Evolutionary conservation across 2,329 filamentous ascomycete species (phyloP).

Genomic region (Xylaria sp.): DNA sequence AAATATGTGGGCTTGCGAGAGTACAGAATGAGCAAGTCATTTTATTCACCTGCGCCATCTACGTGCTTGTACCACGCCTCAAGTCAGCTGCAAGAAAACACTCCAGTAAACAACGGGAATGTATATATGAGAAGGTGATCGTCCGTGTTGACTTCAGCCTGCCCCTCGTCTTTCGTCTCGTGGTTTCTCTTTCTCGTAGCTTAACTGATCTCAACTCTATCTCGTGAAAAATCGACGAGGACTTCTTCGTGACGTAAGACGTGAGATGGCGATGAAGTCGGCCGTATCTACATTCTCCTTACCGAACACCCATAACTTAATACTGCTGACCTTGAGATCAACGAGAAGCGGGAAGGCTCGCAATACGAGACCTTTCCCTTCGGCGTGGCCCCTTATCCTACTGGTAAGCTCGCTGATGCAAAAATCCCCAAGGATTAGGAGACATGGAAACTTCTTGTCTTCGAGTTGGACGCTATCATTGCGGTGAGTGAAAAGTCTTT

Average conservation of each 20-base stretch:
- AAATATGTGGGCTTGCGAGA: not conserved
- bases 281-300: not conserved
- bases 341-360: conserved; percentile 24
- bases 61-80: not conserved
- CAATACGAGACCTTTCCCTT: conserved; percentile 20
- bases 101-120: not conserved
- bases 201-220: not conserved
- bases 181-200: not conserved
- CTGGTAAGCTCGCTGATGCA: conserved; percentile 15
- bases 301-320: conserved; percentile 11
- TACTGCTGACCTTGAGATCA: conserved; percentile 15
- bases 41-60: not conserved
- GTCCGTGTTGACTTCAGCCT: not conserved
- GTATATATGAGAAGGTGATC: conserved; percentile 11
- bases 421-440: not conserved
- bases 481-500: conserved; percentile 17
- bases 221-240: not conserved
- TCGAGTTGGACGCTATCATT: conserved; percentile 15
- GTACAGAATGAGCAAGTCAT: not conserved
- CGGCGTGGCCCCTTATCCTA: conserved; percentile 22
- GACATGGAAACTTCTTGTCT: conserved; percentile 13
- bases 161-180: not conserved
- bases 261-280: conserved; percentile 12
- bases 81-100: not conserved
- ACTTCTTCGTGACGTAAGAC: not conserved